Conservation (phyloP, 2,329 filamentous ascomycete species). For the Aureobasidium zeae region DNA sequence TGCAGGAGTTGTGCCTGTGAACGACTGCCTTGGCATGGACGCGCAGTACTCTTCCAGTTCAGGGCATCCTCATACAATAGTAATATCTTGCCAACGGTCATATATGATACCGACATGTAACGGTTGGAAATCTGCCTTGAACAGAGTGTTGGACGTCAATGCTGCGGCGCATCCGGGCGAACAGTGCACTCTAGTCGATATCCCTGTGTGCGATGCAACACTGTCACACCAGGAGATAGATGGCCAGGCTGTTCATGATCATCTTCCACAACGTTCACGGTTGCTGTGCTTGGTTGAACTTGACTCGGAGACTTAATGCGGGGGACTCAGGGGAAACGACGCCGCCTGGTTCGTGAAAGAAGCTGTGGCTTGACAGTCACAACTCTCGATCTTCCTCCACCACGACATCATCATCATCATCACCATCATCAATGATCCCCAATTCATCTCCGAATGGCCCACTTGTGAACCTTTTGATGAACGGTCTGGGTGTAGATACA, state of each 20-base stretch:
- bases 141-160: no score
- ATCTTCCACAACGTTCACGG: neutral
- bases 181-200: neutral
- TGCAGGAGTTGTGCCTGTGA: neutral
- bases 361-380: neutral
- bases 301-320: conserved; percentile 6
- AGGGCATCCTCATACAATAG: conserved; percentile 1
- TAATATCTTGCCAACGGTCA: conserved; percentile 14
- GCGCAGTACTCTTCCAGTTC: conserved; percentile 1
- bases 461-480: no score
- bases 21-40: neutral
- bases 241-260: neutral
- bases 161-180: neutral
- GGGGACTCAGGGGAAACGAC: conserved; percentile 12
- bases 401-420: neutral
- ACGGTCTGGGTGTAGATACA: no score
- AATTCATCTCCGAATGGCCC: neutral
- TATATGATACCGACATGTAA: conserved; percentile 10
- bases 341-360: neutral
- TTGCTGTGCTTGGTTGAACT: neutral
- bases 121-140: no score
- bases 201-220: conserved; percentile 5
- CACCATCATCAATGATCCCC: no score
- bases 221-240: neutral
- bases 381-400: conserved; percentile 3